Base-by-base conservation (phyloP, 1,284 basidiomycete species). In the Cutaneotrichosporon sp. region DNA sequence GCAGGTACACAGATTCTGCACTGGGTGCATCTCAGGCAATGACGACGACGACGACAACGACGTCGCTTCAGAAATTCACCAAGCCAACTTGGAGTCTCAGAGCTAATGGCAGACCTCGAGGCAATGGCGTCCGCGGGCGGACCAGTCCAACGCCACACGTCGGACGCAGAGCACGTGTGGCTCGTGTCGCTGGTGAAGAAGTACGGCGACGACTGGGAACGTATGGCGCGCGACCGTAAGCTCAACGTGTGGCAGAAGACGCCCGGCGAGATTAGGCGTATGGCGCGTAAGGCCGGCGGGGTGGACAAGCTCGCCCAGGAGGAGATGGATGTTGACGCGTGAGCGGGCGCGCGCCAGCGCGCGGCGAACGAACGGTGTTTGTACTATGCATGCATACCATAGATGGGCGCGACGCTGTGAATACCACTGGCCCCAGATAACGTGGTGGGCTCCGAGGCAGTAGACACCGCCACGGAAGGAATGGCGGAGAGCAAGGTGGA, bases 161-260 rank as follows among this genome's bases (percentile, higher is more conserved):
- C 89, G 14, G 66, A 70, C 10, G 84, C 85, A 3, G 91, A 97
- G 75, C 69, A 77, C 40, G 76, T 75, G 37, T 90, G 86, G 77
- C 79, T 98, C 36, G 72, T 74, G 46, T 76, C 80, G 36, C 79
- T 97, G 33, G 82, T 90, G 10, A 69, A 74, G 37, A 85, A 82
- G 70, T 79, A 97, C 75, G 87, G 85, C 0, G 76, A 79, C 36
- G 86, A 97, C 74, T 76, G 84, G 17, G 80, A 83, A 22, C 78
- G 75, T 37, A 96, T 96, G 90, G 83, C 84, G 10, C 79, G 79
- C 59, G 93, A 97, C 76, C 76, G 83, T 59, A 85, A 80, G 72
- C 73, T 87, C 57, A 97, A 98, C 69, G 76, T 82, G 20, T 85
- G 85, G 75, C 94, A 97, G 76, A 84, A 86, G 70, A 97, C 92